Evolutionary conservation across 129 eudicot genomes (phyloP).

Genomic region (Escallonia rubra): DNA sequence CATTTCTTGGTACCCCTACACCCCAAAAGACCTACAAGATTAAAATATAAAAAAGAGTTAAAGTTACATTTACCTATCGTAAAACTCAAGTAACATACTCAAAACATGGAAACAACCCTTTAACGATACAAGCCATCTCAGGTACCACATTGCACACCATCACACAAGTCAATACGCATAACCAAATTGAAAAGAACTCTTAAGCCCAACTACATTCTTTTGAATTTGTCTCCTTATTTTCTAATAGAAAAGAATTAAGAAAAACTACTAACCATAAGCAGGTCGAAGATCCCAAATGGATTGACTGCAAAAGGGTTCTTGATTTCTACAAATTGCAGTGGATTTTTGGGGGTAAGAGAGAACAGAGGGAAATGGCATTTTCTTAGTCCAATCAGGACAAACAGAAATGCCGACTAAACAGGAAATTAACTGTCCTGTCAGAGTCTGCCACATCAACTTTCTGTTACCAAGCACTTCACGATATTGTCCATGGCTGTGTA

Average conservation of each 20-base stretch:
- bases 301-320: neutral
- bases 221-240: neutral
- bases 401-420: slow-evolving; percentile 40
- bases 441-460: neutral
- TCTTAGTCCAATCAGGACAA: slow-evolving; percentile 19
- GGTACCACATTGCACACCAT: neutral
- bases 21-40: slow-evolving; percentile 13
- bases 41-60: too few species aligned
- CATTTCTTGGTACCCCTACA: slow-evolving; percentile 38
- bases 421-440: slow-evolving; percentile 15
- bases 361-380: slow-evolving; percentile 6
- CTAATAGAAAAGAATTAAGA: neutral
- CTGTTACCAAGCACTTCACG: neutral
- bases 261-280: slow-evolving; percentile 1
- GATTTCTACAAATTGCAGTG: slow-evolving; percentile 5
- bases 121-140: too few species aligned
- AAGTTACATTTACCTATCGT: slow-evolving; percentile 1
- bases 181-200: neutral
- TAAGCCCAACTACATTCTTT: neutral
- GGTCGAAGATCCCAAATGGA: neutral
- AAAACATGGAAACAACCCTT: neutral
- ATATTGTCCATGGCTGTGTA: neutral
- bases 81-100: neutral
- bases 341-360: slow-evolving; percentile 13
- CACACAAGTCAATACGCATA: neutral